Evolutionary conservation across 345 rosid species (phyloP), one percentile per base, ranked within the genome.

Genomic region (Microthlaspi erraticum): DNA sequence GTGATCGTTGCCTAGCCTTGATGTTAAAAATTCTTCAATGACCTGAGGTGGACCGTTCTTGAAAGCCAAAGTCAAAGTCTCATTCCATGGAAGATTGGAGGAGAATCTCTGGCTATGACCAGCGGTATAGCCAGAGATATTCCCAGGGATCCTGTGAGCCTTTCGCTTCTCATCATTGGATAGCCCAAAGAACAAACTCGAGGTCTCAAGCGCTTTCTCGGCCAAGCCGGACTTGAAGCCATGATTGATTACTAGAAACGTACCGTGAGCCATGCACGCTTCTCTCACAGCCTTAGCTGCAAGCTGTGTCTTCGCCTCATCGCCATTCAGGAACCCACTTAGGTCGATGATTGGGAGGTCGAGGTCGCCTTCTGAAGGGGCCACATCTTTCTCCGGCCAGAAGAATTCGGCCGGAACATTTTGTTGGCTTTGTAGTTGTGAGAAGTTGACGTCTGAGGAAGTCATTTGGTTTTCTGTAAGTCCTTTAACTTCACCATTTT

Each of bases 11-110:
- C 88, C 86, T 17, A 83, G 5, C 6, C 31, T 54, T 45, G 78
- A 78, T 29, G 48, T 66, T 41, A 85, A 72, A 74, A 72, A 79
- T 43, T 81, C 73, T 6, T 76, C 77, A 13, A 79, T 79, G 14
- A 68, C 60, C 8, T 55, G 64, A 36, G 56, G 13, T 45, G 71
- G 57, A 48, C 60, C 60, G 7, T 55, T 60, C 8, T 36, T 53
- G 50, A 58, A 83, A 5, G 68, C 74, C 9, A 84, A 68, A 37
- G 90, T 62, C 9, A 89, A 73, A 7, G 85, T 85, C 70, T 89
- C 89, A 76, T 87, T 89, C 96, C 96, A 87, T 1, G 89, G 86
- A 72, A 85, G 62, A 49, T 79, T 87, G 7, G 87, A 76, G 6
- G 82, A 66, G 58, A 77, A 87, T 26, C 89, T 80, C 10, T 82